Evolutionary conservation across 2,329 filamentous ascomycete genomes (phyloP).

Genomic region (Hirsutella minnesotensis): DNA sequence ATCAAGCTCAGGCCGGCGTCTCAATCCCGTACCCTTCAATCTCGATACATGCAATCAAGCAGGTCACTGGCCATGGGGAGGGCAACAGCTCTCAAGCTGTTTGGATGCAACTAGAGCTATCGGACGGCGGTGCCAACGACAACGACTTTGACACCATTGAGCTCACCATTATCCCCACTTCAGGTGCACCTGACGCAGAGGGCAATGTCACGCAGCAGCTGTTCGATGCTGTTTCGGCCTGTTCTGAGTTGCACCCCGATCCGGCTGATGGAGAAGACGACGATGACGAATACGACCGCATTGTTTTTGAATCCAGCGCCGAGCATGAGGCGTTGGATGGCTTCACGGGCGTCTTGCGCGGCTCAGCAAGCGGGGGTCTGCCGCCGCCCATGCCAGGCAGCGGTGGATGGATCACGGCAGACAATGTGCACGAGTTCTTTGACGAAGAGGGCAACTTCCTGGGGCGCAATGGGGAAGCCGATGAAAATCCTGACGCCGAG

Average conservation of each 20-base stretch:
- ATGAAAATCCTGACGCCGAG: conserved; percentile 20
- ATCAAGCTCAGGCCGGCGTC: conserved; percentile 43
- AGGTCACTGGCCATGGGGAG: conserved; percentile 29
- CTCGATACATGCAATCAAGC: conserved; percentile 63
- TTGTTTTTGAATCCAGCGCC: conserved; percentile 41
- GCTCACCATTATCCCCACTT: conserved; percentile 48
- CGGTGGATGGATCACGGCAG: conserved; percentile 78
- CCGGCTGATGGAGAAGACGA: conserved; percentile 46
- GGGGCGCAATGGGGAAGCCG: conserved; percentile 25
- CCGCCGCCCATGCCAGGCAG: conserved; percentile 63
- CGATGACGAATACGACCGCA: conserved; percentile 40
- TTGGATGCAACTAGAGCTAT: conserved; percentile 58
- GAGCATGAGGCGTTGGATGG: conserved; percentile 44
- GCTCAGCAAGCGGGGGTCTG: conserved; percentile 35
- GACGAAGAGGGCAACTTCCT: conserved; percentile 75
- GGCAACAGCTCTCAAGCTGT: conserved; percentile 33
- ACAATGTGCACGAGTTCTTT: conserved; percentile 78
- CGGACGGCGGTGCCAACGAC: conserved; percentile 43
- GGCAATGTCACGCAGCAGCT: conserved; percentile 26
- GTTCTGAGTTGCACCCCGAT: conserved; percentile 67
- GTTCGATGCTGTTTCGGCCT: conserved; percentile 60
- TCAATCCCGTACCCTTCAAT: conserved; percentile 64
- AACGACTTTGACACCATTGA: conserved; percentile 58
- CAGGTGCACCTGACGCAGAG: conserved; percentile 9
- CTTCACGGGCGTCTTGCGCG: conserved; percentile 41